phyloP scores from a whole-genome alignment of 2,329 filamentous ascomycete genomes.

The Sordariomycetes sp. region DNA sequence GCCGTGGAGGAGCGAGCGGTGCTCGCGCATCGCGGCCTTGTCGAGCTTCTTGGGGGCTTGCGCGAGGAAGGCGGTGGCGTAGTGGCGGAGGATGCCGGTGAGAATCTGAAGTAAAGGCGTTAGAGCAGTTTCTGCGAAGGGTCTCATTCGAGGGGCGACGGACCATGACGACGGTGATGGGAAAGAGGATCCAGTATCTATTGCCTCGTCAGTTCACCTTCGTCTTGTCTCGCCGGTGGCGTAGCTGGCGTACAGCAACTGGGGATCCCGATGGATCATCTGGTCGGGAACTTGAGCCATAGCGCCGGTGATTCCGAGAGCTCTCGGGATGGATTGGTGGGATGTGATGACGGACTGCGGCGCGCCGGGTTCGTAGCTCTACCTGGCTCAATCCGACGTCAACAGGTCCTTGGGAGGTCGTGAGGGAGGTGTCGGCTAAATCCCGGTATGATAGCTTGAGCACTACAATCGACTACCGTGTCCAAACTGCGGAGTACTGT shows the following conservation, averaged over 20 bases:
- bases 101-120: constrained; percentile 44
- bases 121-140: not conserved
- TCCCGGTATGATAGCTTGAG: not conserved
- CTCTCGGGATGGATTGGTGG: not conserved
- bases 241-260: constrained; percentile 65
- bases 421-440: not conserved
- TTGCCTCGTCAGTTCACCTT: not conserved
- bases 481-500: not conserved
- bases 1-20: constrained; percentile 71
- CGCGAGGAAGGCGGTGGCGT: constrained; percentile 84
- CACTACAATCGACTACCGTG: not conserved
- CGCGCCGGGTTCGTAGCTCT: not conserved
- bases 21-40: constrained; percentile 67
- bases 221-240: constrained; percentile 2
- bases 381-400: not conserved
- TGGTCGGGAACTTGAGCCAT: constrained; percentile 85
- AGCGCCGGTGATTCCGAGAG: constrained; percentile 7
- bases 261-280: constrained; percentile 96
- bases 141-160: not conserved
- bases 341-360: not conserved
- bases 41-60: constrained; percentile 72
- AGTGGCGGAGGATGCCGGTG: constrained; percentile 91
- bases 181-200: constrained; percentile 98
- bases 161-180: constrained; percentile 92
- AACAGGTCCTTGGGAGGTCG: constrained; percentile 1